Evolutionary conservation across 2,329 filamentous ascomycete species (phyloP), one percentile per base, ranked within the genome.

Genomic region (Colletotrichum somersetense): DNA sequence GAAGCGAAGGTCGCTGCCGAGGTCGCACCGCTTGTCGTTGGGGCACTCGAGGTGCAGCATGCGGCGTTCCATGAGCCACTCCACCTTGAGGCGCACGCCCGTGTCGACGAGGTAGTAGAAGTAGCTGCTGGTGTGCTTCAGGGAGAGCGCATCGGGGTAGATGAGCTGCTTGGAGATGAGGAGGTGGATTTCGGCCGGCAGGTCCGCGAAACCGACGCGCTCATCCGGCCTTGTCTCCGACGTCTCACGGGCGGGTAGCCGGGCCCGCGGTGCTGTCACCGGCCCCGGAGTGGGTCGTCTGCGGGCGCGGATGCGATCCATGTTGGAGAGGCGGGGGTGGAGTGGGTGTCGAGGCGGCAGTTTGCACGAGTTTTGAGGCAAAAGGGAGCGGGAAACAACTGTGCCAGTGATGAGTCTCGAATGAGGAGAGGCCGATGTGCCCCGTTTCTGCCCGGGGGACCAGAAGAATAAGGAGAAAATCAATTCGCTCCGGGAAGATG

Each of bases 81-180:
- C 87, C 16, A 93, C 87, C 78, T 93, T 93, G 56, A 93, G 83
- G 38, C 84, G 80, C 40, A 93, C 83, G 46, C 89, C 90, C 0
- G 91, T 93, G 78, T 91, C 86, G 73, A 93, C 90, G 1, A 92
- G 80, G 59, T 79, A 76, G 81, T 90, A 91, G 79, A 93, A 91
- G 77, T 92, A 85, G 70, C 86, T 85, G 77, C 83, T 90, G 26
- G 88, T 88, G 78, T 93, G 91, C 77, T 93, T 93, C 20, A 93
- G 82, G 0, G 91, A 91, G 1, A 93, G 85, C 0, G 92, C 91
- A 73, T 94, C 91, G 0, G 92, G 92, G 73, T 93, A 93, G 42
- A 87, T 87, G 71, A 93, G 88, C 66, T 88, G 83, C 14, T 84
- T 78, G 42, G 88, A 83, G 67, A 93, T 90, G 62, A 89, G 84